Evolutionary conservation across 495 filamentous ascomycete species (phyloP).

Genomic region (Neurospora terricola): DNA sequence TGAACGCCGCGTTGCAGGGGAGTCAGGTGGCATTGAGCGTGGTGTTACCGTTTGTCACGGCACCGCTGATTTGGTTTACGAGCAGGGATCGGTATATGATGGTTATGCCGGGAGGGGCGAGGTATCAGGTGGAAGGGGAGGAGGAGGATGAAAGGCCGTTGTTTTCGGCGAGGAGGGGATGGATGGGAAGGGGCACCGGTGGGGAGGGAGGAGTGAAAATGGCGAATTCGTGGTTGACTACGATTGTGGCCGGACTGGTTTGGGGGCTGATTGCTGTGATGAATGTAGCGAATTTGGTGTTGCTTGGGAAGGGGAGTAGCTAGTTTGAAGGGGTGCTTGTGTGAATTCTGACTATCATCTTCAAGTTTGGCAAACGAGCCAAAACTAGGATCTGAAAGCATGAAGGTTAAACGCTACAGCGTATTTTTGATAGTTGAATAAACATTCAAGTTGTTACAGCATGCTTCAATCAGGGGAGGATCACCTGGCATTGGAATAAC

Average conservation of each 20-base stretch:
- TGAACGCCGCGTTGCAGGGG: slow-evolving; percentile 64
- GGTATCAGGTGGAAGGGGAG: slow-evolving; percentile 16
- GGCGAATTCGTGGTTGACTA: slow-evolving; percentile 51
- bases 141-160: slow-evolving; percentile 3
- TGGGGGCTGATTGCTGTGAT: slow-evolving; percentile 63
- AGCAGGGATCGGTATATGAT: slow-evolving; percentile 75
- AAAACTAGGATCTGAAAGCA: not conserved
- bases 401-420: not conserved
- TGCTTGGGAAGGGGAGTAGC: slow-evolving; percentile 46
- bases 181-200: not conserved
- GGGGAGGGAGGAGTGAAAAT: slow-evolving; percentile 36
- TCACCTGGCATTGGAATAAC: too few relatives aligned
- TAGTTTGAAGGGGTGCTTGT: not conserved
- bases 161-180: slow-evolving; percentile 2
- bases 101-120: slow-evolving; percentile 35
- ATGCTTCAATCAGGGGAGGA: not conserved
- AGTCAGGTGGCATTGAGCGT: slow-evolving; percentile 74
- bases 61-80: slow-evolving; percentile 83
- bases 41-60: slow-evolving; percentile 70
- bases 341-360: not conserved
- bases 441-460: not conserved
- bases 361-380: not conserved
- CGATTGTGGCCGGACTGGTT: slow-evolving; percentile 44
- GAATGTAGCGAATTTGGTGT: slow-evolving; percentile 63
- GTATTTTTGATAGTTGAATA: not conserved